phyloP scores from a whole-genome alignment of 441 rosid genomes.

The Pelargonium fulgidum region DNA sequence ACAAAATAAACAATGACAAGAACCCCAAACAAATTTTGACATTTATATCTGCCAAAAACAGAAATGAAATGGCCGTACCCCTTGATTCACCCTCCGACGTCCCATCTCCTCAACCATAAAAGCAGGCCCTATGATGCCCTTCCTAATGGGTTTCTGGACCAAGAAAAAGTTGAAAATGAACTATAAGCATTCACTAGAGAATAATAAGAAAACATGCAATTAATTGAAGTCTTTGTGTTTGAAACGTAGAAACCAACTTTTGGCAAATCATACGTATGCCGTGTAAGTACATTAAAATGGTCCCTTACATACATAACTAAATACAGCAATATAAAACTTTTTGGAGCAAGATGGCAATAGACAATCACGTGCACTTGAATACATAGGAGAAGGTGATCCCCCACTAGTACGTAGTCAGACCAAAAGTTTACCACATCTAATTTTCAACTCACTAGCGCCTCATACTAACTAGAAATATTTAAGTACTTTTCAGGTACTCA shows the following conservation, averaged over 20 bases:
- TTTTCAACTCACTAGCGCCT: background rate
- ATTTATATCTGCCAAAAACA: background rate
- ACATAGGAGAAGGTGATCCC: background rate
- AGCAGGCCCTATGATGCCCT: constrained; percentile 73
- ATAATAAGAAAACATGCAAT: background rate
- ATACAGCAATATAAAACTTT: background rate
- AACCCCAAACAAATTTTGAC: too few species aligned
- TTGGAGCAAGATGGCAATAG: background rate
- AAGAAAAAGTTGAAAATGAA: constrained; percentile 10
- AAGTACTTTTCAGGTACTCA: too few species aligned
- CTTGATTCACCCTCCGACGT: constrained; percentile 53
- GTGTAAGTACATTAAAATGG: too few species aligned
- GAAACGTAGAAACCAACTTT: background rate
- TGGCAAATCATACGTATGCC: background rate
- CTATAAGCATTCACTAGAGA: background rate
- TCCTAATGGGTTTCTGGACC: constrained; percentile 74
- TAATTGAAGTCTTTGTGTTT: background rate
- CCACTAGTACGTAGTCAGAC: background rate
- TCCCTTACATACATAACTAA: background rate
- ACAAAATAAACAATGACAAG: too few species aligned
- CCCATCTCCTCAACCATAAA: constrained; percentile 84
- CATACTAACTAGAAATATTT: too few species aligned
- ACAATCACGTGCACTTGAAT: background rate
- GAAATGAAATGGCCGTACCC: constrained; percentile 38
- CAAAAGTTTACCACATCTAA: background rate